Base-by-base conservation (phyloP, 345 rosid species). In the Lepidium didymum region DNA sequence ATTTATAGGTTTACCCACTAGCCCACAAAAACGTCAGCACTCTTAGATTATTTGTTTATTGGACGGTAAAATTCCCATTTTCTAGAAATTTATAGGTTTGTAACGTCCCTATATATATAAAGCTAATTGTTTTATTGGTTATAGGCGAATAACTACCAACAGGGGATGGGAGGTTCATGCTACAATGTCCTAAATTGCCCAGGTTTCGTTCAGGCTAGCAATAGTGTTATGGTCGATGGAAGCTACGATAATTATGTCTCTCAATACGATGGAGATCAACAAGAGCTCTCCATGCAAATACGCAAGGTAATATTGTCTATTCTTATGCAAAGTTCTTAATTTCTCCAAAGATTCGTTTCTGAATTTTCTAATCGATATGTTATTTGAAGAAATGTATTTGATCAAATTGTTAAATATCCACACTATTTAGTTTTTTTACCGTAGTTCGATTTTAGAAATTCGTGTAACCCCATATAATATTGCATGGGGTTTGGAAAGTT, bases 151-250 rank as follows among this genome's bases (percentile, higher is more conserved):
- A 81, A 84, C 71, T 87, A 87, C 50, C 81, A 75, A 46, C 83
- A 86, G 6, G 90, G 85, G 0, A 29, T 5, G 33, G 33, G 7
- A 27, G 31, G 31, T 27, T 27, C 31, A 27, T 87, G 93, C 79
- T 87, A 87, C 73, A 87, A 87, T 74, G 83, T 83, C 8, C 78
- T 77, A 6, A 6, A 6, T 0, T 87, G 93, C 74, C 72, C 85
- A 8, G 93, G 93, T 57, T 85, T 87, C 65, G 81, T 87, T 80
- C 90, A 87, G 12, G 78, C 75, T 35, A 85, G 82, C 75, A 77
- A 80, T 65, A 79, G 75, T 59, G 75, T 77, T 45, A 85, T 84
- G 6, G 75, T 87, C 69, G 93, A 90, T 23, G 93, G 88, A 31
- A 70, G 72, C 82, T 71, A 63, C 70, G 25, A 85, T 85, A 45